These are phyloP conservation scores for Capsicum chinense DNA, from an alignment of 257 asterid genomes.

Conservation along the genomic window DNA sequence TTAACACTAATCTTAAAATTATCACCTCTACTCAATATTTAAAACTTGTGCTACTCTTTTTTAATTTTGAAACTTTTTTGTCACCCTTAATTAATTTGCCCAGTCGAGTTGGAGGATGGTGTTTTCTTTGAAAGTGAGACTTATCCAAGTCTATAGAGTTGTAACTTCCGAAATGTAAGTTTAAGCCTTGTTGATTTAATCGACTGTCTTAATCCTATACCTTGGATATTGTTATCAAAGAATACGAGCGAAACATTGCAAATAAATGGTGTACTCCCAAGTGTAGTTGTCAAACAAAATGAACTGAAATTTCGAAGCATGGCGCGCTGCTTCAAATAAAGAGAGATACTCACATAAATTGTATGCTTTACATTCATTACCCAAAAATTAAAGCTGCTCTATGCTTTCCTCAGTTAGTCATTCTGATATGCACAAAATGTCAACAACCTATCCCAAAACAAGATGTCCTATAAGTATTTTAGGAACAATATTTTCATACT, in stretches of 20 bases:
- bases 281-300: not conserved
- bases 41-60: too few relatives aligned
- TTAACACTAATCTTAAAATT: too few relatives aligned
- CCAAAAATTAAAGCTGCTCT: not conserved
- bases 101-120: too few relatives aligned
- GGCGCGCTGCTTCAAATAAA: not conserved
- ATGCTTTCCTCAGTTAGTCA: not conserved
- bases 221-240: not conserved
- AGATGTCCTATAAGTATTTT: not conserved
- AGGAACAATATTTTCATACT: not conserved
- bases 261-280: too few relatives aligned
- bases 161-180: not conserved
- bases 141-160: not conserved
- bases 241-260: too few relatives aligned
- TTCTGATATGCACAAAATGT: slow-evolving; percentile 20
- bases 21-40: too few relatives aligned
- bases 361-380: slow-evolving; percentile 25
- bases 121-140: not conserved
- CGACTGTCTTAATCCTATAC: not conserved
- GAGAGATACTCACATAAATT: not conserved
- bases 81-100: too few relatives aligned
- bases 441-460: not conserved
- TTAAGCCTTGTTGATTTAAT: not conserved
- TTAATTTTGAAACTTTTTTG: too few relatives aligned
- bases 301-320: not conserved